phyloP scores from a whole-genome alignment of 306 rosid genomes.

The Begonia peltatifolia region DNA sequence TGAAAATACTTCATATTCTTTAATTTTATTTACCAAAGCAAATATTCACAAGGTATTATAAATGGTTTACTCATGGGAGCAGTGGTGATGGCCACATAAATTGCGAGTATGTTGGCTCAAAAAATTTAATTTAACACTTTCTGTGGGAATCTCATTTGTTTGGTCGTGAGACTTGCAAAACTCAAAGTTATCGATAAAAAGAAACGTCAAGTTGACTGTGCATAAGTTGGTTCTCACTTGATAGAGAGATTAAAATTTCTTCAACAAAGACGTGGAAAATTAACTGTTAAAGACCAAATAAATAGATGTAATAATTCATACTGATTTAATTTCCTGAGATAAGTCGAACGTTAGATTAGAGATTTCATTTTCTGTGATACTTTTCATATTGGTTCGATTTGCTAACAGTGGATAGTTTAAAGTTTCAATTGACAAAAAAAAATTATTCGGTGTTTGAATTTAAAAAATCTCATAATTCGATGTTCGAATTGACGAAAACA shows the following conservation, averaged over 20 bases:
- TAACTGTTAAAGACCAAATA: too few species aligned
- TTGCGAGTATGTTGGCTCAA: conserved; percentile 64
- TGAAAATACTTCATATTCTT: not conserved
- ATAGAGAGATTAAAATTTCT: conserved; percentile 58
- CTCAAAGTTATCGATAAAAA: conserved; percentile 71
- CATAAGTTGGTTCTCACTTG: conserved; percentile 67
- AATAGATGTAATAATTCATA: too few species aligned
- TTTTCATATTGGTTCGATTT: too few species aligned
- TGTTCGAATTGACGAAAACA: too few species aligned
- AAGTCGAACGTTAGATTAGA: too few species aligned
- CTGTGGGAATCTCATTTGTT: conserved; percentile 88
- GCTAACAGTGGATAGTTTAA: too few species aligned
- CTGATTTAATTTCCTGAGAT: too few species aligned
- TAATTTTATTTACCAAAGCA: conserved; percentile 1
- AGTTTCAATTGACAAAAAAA: too few species aligned
- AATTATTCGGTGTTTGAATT: too few species aligned
- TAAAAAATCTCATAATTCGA: too few species aligned
- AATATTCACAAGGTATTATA: conserved; percentile 60
- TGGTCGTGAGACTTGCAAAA: conserved; percentile 81
- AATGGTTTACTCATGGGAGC: conserved; percentile 88
- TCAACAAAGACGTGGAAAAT: conserved; percentile 48
- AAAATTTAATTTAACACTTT: conserved; percentile 71
- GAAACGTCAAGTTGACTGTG: conserved; percentile 72
- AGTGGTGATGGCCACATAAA: conserved; percentile 81
- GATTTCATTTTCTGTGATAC: too few species aligned